phyloP scores from a whole-genome alignment of 116 monocot species.

The Cymodocea nodosa region DNA sequence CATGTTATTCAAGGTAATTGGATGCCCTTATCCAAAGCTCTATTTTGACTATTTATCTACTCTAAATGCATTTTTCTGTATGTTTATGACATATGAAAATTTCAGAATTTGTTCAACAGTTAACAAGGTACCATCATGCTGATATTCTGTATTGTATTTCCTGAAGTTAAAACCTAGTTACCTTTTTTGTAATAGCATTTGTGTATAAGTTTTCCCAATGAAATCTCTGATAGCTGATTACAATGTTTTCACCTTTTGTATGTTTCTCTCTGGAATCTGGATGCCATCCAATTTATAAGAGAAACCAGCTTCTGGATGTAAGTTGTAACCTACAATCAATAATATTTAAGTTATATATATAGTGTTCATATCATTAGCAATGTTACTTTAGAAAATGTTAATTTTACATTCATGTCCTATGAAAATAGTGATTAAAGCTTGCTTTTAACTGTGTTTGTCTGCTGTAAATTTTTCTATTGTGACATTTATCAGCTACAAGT shows the following conservation, averaged over 20 bases:
- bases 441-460: neutral
- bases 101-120: no score
- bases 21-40: neutral
- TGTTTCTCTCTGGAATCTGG: conserved; percentile 16
- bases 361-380: neutral
- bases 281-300: conserved; percentile 37
- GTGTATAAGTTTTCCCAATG: neutral
- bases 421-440: neutral
- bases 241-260: conserved; percentile 10
- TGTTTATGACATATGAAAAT: no score
- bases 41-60: neutral
- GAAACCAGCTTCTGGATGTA: conserved; percentile 96
- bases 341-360: neutral
- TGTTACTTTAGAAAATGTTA: neutral
- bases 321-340: conserved; percentile 19
- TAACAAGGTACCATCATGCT: no score
- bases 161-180: no score
- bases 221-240: conserved; percentile 19
- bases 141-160: no score
- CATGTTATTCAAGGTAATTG: conserved; percentile 91
- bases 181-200: no score
- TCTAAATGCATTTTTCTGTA: no score
- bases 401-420: neutral
- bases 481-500: conserved; percentile 33
- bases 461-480: neutral